These are phyloP conservation scores for Ascocoryne sarcoides DNA, from an alignment of 2,329 filamentous ascomycete species.

Conservation along the genomic window DNA sequence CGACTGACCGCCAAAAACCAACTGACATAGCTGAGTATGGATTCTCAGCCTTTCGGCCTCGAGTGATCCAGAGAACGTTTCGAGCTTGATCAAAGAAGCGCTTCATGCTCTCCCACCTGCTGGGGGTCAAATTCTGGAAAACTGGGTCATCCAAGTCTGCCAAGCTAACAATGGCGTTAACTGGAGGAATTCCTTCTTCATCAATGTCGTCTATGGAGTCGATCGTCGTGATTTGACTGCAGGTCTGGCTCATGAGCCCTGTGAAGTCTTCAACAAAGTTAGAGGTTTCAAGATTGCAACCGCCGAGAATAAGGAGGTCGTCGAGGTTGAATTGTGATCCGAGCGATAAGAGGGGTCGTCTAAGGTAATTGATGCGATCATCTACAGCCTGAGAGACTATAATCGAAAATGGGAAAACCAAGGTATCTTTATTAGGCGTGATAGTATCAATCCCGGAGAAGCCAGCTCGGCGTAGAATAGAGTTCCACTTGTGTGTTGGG, in stretches of 20 bases:
- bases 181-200: background rate
- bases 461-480: background rate
- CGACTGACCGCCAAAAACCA: slow-evolving; percentile 8
- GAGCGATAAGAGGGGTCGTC: background rate
- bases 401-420: background rate
- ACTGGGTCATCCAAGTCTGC: background rate
- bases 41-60: slow-evolving; percentile 4
- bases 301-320: background rate
- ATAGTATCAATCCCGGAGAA: background rate
- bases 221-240: no score
- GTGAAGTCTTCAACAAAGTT: background rate
- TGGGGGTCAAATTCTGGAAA: no score
- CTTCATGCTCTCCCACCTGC: slow-evolving; percentile 19
- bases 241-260: no score
- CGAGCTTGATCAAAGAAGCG: slow-evolving; percentile 8
- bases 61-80: slow-evolving; percentile 17
- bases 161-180: background rate
- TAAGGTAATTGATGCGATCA: background rate
- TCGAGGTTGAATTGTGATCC: background rate
- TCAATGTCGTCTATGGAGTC: no score
- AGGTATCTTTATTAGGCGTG: background rate
- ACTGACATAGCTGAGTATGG: slow-evolving; percentile 13
- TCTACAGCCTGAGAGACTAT: background rate
- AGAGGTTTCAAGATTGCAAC: no score
- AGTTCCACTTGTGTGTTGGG: background rate